A percentile compares a stretch with the other conserved stretches of the same genome.
Conservation (phyloP, 129 eudicot genomes). For the Dittrichia graveolens region DNA sequence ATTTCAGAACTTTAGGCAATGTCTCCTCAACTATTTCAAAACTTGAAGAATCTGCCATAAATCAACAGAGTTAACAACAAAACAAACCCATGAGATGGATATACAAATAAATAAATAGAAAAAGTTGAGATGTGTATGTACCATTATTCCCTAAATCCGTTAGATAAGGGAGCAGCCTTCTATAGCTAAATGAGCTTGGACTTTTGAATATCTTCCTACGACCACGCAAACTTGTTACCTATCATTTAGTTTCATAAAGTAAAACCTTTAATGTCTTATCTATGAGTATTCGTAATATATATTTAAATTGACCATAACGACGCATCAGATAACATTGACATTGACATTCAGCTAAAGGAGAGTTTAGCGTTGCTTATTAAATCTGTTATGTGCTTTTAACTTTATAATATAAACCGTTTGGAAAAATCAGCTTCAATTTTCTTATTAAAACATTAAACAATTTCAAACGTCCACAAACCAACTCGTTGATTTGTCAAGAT, state of each 20-base stretch:
- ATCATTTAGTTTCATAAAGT: not conserved
- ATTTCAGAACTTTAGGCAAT: constrained; percentile 23
- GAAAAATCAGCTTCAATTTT: not conserved
- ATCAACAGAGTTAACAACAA: not conserved
- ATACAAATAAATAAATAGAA: not conserved
- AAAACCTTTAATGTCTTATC: not conserved
- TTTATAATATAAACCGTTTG: not conserved
- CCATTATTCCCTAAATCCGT: constrained; percentile 44
- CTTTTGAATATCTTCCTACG: constrained; percentile 54
- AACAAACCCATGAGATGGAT: not conserved
- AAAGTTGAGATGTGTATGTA: constrained; percentile 24
- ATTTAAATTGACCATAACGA: not conserved
- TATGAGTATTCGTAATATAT: not conserved
- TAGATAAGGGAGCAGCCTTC: constrained; percentile 69
- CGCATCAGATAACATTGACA: not conserved
- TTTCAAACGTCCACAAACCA: not conserved
- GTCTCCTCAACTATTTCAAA: constrained; percentile 46
- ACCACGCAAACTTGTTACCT: constrained; percentile 42
- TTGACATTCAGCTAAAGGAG: not conserved
- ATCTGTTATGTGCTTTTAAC: not conserved
- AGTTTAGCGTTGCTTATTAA: not conserved
- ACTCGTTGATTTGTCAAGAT: not conserved
- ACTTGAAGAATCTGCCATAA: constrained; percentile 35
- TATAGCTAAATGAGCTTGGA: constrained; percentile 62
- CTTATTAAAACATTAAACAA: not conserved